Percentiles rank a stretch among this genome's conserved stretches.
phyloP scores from a whole-genome alignment of 2,329 filamentous ascomycete species.

The Pseudogymnoascus sp. region DNA sequence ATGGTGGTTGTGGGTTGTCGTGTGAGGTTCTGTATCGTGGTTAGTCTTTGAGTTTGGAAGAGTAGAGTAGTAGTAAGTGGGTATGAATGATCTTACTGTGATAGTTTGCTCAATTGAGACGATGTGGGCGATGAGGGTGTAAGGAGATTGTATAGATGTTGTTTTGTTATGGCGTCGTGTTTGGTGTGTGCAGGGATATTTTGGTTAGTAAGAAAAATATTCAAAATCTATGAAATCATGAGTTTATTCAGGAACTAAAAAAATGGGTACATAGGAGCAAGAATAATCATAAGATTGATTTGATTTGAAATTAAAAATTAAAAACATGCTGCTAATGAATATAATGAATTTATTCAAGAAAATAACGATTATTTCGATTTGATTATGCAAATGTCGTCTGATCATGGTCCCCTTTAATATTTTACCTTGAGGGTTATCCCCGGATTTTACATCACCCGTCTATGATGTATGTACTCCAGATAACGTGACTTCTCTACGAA shows the following conservation, averaged over 20 bases:
- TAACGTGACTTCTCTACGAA: neutral
- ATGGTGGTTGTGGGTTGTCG: constrained; percentile 13
- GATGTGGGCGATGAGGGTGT: neutral
- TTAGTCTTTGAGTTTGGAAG: neutral
- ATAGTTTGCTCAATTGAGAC: neutral
- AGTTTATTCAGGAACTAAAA: neutral
- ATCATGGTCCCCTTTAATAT: neutral
- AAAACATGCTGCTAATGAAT: neutral
- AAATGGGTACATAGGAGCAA: neutral
- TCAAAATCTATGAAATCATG: neutral
- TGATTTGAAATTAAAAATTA: neutral
- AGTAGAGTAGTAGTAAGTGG: too few species aligned
- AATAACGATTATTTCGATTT: neutral
- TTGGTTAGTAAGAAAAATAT: neutral
- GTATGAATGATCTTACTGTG: neutral
- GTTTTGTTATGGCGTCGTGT: neutral
- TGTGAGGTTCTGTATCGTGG: constrained; percentile 13
- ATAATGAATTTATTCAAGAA: neutral
- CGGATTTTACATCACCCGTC: neutral
- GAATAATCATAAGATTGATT: neutral
- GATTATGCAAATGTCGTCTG: neutral
- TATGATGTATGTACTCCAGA: neutral
- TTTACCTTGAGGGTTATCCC: neutral
- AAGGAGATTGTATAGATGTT: neutral
- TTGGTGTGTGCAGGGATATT: neutral